A percentile compares a stretch with the other conserved stretches of the same genome.
phyloP scores from a whole-genome alignment of 148 eudicot genomes.

The Silene conica region DNA sequence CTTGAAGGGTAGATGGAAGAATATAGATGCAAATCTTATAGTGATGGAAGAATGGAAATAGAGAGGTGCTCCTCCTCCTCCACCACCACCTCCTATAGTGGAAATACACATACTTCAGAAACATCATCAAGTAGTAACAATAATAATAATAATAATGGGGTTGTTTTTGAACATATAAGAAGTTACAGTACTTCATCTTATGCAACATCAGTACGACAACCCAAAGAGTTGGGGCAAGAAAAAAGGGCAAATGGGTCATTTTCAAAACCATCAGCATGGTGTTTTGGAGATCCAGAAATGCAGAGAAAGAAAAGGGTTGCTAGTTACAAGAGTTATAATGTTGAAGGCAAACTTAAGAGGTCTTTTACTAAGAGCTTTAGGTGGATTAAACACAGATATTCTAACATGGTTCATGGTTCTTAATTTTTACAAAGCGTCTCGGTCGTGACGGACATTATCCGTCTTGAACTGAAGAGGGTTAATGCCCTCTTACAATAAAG shows the following conservation, averaged over 20 bases:
- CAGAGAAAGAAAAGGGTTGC: slow-evolving; percentile 79
- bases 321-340: slow-evolving; percentile 55
- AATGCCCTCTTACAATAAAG: too few species aligned
- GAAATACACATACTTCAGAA: background rate
- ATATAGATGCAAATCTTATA: slow-evolving; percentile 54
- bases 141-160: background rate
- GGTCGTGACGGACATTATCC: too few species aligned
- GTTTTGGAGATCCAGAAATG: slow-evolving; percentile 62
- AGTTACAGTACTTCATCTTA: slow-evolving; percentile 60
- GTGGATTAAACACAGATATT: slow-evolving; percentile 61
- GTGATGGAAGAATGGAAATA: slow-evolving; percentile 36
- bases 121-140: background rate
- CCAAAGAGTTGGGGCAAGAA: slow-evolving; percentile 46
- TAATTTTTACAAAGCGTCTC: too few species aligned
- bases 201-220: slow-evolving; percentile 25
- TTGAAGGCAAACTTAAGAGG: slow-evolving; percentile 65
- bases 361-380: slow-evolving; percentile 60
- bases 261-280: slow-evolving; percentile 5
- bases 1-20: slow-evolving; percentile 38
- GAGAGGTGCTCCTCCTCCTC: slow-evolving; percentile 13
- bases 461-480: too few species aligned
- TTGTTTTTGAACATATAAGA: slow-evolving; percentile 35
- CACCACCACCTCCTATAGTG: slow-evolving; percentile 13
- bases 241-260: slow-evolving; percentile 52
- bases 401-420: slow-evolving; percentile 36